Base-by-base conservation (phyloP, 2,329 filamentous ascomycete genomes). In the Alternaria angustiovoidea region DNA sequence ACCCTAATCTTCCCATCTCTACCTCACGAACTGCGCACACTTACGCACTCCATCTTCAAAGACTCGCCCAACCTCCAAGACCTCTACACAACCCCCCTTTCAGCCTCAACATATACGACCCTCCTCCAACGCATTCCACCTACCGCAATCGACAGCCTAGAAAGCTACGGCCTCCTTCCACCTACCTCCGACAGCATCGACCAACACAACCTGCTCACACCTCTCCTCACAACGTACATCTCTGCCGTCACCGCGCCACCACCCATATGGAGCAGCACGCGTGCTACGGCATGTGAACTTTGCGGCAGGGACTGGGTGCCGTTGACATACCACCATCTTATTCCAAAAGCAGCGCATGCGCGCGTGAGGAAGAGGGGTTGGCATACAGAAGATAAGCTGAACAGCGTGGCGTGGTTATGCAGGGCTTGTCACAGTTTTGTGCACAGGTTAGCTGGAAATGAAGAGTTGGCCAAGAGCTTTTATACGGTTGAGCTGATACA, bases 401-500 rank as follows among this genome's bases (percentile, higher is more conserved):
- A 91, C 70, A 93, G 88, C 73, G 93, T 95, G 20, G 92, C 93
- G 12, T 96, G 92, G 92, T 79, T 96, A 66, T 96, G 93, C 78
- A 84, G 92, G 51, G 90, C 92, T 2, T 96, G 93, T 71, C 93
- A 96, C 81, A 87, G 85, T 42, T 93, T 92, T 74, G 91, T 96
- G 75, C 93, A 96, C 81, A 81, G 87, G 39, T 86, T 93, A 72
- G 89, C 87, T 34, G 83, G 80, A 5, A 92, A 95, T 73, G 92
- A 96, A 83, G 91, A 91, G 66, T 79, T 96, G 67, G 93, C 92
- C 14, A 83, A 85, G 68, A 81, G 89, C 54, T 93, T 85, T 74
- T 92, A 88, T 79, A 94, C 88, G 0, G 87, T 95, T 7, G 91
- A 94, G 55, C 78, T 85, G 67, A 81, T 96, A 64, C 70, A 89